Base-by-base conservation (phyloP, 148 eudicot species). In the Spergularia marina region DNA sequence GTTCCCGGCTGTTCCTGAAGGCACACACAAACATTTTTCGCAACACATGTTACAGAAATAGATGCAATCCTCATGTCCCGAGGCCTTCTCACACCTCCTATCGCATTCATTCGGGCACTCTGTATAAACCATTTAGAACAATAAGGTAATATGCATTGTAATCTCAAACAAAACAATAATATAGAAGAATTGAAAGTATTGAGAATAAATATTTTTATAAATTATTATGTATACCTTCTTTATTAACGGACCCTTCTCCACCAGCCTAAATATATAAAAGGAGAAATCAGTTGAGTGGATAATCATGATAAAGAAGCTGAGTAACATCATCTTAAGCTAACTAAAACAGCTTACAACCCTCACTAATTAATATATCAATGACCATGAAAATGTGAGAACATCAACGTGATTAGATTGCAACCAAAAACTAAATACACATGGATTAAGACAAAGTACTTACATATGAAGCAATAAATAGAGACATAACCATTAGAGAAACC, bases 1-100 rank as follows among this genome's bases (percentile, higher is more conserved):
- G 82, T 84, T 71, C 7, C 80, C 86, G 12, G 75, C 78, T 1
- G 84, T 84, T 13, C 86, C 86, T 1, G 86, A 80, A 54, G 86
- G 86, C 30, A 84, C 86, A 25, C 86, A 84, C 72, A 84, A 18
- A 62, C 86, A 84, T 72, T 75, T 84, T 7, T 53, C 73, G 57
- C 86, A 84, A 25, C 87, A 84, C 30, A 78, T 56, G 51, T 75
- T 59, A 70, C 87, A 84, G 74, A 78, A 82, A 70, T 75, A 49
- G 62, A 79, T 78, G 10, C 75, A 73, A 12, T 82, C 63, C 66
- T 66, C 72, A 74, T 61, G 64, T 4, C 77, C 51, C 4, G 36
- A 30, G 0, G 87, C 53, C 56, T 77, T 65, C 11, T 85, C 79
- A 70, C 87, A 85, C 77, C 87, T 70, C 5, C 47, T 40, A 0